Conservation (phyloP, 1,284 basidiomycete species). For the Abortiporus biennis region DNA sequence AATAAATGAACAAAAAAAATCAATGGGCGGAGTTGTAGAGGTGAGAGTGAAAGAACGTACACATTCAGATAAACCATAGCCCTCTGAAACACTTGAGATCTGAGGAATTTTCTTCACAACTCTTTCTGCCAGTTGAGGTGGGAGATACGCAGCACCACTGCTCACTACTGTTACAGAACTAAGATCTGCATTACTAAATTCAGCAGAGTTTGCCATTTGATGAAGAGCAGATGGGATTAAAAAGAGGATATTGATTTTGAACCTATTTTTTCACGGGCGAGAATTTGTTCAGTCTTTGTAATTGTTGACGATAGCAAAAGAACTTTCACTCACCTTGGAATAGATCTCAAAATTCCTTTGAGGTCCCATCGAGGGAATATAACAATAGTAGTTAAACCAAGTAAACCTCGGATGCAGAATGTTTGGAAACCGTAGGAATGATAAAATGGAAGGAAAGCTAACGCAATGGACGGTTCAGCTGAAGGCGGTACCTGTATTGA, state of each 20-base stretch:
- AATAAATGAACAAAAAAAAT: slow-evolving; percentile 2
- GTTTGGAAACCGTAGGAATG: slow-evolving; percentile 61
- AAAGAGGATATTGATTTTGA: slow-evolving; percentile 40
- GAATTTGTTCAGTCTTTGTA: background rate
- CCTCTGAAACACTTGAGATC: slow-evolving; percentile 37
- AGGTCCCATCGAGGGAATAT: slow-evolving; percentile 58
- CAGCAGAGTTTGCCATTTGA: slow-evolving; percentile 54
- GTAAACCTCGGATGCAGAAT: slow-evolving; percentile 42
- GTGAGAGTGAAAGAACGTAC: slow-evolving; percentile 32
- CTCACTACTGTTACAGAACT: slow-evolving; percentile 39
- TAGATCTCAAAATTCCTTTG: slow-evolving; percentile 33
- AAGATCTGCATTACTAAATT: slow-evolving; percentile 43
- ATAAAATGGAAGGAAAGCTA: slow-evolving; percentile 64
- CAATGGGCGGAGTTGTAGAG: background rate
- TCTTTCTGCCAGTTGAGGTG: slow-evolving; percentile 42
- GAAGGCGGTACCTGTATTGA: slow-evolving; percentile 33
- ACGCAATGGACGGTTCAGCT: slow-evolving; percentile 35
- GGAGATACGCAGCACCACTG: slow-evolving; percentile 64
- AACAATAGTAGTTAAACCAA: slow-evolving; percentile 39
- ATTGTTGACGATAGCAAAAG: too few species aligned
- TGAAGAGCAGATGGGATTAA: slow-evolving; percentile 64
- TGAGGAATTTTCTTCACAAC: slow-evolving; percentile 33
- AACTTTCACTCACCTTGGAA: slow-evolving; percentile 34
- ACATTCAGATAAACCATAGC: slow-evolving; percentile 73
- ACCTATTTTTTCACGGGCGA: slow-evolving; percentile 28